Conservation (phyloP, 1,139 yeast species). For the Blastobotrys illinoisensis region DNA sequence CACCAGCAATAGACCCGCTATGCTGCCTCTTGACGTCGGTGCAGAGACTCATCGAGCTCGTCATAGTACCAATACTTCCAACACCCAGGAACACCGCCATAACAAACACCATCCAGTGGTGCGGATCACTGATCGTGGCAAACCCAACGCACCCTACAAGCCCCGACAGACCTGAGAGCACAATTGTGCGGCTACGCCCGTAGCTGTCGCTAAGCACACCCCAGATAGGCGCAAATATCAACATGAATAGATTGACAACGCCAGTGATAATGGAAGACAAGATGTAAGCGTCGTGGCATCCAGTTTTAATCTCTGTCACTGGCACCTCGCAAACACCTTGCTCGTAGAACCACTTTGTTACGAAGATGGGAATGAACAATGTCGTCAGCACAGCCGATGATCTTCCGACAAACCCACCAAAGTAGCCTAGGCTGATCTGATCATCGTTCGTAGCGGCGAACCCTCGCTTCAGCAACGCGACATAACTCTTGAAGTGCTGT, state of each 20-base stretch:
- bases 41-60: constrained; percentile 44
- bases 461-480: constrained; percentile 43
- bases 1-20: constrained; percentile 65
- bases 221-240: constrained; percentile 58
- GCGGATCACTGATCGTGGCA: constrained; percentile 33
- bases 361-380: constrained; percentile 58
- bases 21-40: constrained; percentile 40
- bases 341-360: constrained; percentile 48
- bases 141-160: constrained; percentile 35
- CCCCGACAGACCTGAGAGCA: constrained; percentile 38
- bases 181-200: constrained; percentile 40
- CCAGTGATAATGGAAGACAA: constrained; percentile 67
- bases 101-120: constrained; percentile 30
- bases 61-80: constrained; percentile 54
- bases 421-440: constrained; percentile 45
- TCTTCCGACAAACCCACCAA: constrained; percentile 61
- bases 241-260: constrained; percentile 52
- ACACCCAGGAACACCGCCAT: constrained; percentile 43
- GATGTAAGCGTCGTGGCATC: constrained; percentile 59
- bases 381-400: constrained; percentile 57
- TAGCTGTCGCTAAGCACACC: constrained; percentile 50
- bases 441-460: constrained; percentile 37
- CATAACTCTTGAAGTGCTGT: constrained; percentile 27
- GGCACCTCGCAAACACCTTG: constrained; percentile 19
- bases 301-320: constrained; percentile 20